Base-by-base conservation (phyloP, 2,329 filamentous ascomycete genomes). In the Thelonectria rubi region DNA sequence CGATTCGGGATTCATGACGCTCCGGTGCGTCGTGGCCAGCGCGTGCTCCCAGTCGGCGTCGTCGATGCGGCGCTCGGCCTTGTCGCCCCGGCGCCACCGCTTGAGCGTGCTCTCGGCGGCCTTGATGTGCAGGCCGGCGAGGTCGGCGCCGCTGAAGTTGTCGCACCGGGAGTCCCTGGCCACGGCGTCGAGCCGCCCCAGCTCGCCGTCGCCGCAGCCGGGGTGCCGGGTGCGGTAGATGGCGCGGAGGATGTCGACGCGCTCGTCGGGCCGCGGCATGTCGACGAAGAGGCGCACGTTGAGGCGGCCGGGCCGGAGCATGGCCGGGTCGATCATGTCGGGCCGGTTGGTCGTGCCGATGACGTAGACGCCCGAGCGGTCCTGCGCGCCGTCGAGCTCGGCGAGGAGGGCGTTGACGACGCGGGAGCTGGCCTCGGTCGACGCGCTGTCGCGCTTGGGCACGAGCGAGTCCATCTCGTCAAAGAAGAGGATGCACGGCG, bases 401-500 rank as follows among this genome's bases (percentile, higher is more conserved):
- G 95, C 96, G 32, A 99, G 88, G 0, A 99, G 84, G 1, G 94
- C 96, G 75, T 98, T 98, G 67, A 99, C 95, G 3, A 99, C 92
- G 34, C 95, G 88, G 1, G 92, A 89, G 48, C 91, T 92, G 6
- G 93, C 91, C 75, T 98, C 94, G 2, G 90, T 92, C 2, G 92
- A 86, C 1, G 84, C 84, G 57, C 91, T 91, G 72, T 94, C 93
- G 56, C 95, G 88, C 53, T 89, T 89, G 0, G 94, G 94, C 0
- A 95, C 94, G 3, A 99, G 82, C 1, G 95, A 94, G 77, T 99
- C 95, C 54, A 99, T 86, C 79, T 99, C 95, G 75, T 99, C 95
- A 74, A 99, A 98, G 85, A 99, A 98, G 60, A 99, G 89, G 56
- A 99, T 93, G 74, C 94, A 98, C 1, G 95, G 95, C 0, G 93